Evolutionary conservation across 2,329 filamentous ascomycete genomes (phyloP), one percentile per base, ranked within the genome.

Genomic region (Fusarium nelsonii): DNA sequence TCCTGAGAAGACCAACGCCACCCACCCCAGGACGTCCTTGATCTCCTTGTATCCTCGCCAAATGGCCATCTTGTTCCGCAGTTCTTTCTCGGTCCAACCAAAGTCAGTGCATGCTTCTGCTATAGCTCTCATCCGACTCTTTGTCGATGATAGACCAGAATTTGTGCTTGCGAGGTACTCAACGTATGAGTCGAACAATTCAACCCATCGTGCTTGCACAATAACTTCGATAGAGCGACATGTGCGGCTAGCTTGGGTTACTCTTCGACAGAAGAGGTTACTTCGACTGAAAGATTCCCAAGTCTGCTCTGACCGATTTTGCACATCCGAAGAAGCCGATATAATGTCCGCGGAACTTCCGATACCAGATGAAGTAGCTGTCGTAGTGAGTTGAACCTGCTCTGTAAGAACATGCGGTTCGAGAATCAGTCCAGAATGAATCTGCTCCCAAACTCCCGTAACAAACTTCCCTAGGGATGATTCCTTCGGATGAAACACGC

Each of bases 41-140:
- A 54, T 54, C 40, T 54, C 51, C 16, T 54, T 54, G 9, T 54
- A 54, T 9, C 51, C 51, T 20, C 51, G 30, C 51, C 51, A 54
- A 12, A 54, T 48, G 4, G 40, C 51, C 51, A 54, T 54, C 18
- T 54, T 54, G 2, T 54, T 54, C 12, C 51, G 40, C 18, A 54
- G 51, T 12, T 46, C 51, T 15, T 54, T 54, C 14, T 54, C 51
- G 5, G n/a, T 36, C 51, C 51, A 48, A 3, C 32, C 52, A 37
- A 55, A 55, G n/a, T 55, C 52, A 1, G n/a, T 14, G 8, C 52
- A 55, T 7, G 52, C 52, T 20, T 55, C 52, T 9, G 41, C 14
- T 30, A 55, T 16, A 11, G 52, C 52, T 37, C 52, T 55, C 52
- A 30, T 55, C 1, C 41, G 52, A 16, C 23, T 37, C 8, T 49